Evolutionary conservation across 192 early-diverging fungal genomes (phyloP), one percentile per base, ranked within the genome.

Genomic region (Coemansia asiatica): DNA sequence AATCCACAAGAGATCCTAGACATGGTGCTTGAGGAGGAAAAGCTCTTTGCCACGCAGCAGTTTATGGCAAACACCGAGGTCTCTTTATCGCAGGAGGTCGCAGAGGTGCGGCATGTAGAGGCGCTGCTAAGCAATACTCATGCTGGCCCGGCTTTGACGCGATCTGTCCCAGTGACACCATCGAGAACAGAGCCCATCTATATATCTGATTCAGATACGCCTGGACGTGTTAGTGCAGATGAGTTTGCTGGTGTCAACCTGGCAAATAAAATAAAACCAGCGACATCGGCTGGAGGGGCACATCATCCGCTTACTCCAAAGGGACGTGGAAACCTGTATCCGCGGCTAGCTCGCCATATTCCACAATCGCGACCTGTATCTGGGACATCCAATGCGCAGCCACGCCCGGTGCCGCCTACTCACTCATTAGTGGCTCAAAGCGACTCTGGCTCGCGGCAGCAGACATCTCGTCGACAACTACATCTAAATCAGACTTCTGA

Each of bases 1-100:
- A 68, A 77, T 22, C 74, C 75, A 60, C 75, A 78, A 27, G 73
- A 66, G 13, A 78, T 82, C 64, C 65, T 61, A 29, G 71, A 82
- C 72, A 54, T 82, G 21, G 59, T 60, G 6, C 71, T 78, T 18
- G 57, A 69, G 13, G 81, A 82, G 35, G 80, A 82, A 57, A 51
- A 62, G 29, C 72, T 74, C n/a, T 75, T 69, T 56, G 62, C 72
- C 1, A 78, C 75, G 12, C 81, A 77, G 69, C 71, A 74, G 56
- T 68, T 62, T 54, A 12, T 69, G 35, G 56, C 58, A 27, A 54
- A 60, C 15, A 44, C 48, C 4, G 61, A 64, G 13, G 18, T 55
- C 26, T 36, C 66, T 36, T 56, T 75, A 19, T 74, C 77, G 27
- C 77, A 80, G 53, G 72, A 80, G 29, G 67, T 71, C 64, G 40